Evolutionary conservation across 2,329 filamentous ascomycete genomes (phyloP).

Genomic region (Magnaporthiopsis incrustans): DNA sequence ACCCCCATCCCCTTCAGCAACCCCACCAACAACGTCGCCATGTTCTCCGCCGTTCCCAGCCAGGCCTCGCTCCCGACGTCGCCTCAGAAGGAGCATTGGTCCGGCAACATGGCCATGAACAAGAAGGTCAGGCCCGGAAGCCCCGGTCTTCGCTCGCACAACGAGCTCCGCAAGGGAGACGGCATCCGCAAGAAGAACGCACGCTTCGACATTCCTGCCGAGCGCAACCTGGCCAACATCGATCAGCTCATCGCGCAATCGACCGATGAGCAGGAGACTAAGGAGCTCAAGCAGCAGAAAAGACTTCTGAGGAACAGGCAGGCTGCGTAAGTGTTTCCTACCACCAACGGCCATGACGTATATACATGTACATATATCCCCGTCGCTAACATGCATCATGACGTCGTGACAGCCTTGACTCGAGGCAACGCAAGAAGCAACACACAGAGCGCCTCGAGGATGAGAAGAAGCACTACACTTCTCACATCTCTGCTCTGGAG

Average conservation of each 20-base stretch:
- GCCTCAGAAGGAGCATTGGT: slow-evolving; percentile 49
- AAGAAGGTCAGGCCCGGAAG: slow-evolving; percentile 61
- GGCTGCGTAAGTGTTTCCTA: slow-evolving; percentile 76
- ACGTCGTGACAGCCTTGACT: slow-evolving; percentile 63
- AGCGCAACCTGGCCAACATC: slow-evolving; percentile 90
- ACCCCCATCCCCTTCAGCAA: slow-evolving; percentile 44
- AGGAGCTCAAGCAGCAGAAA: slow-evolving; percentile 98
- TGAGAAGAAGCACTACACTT: slow-evolving; percentile 87
- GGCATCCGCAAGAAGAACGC: slow-evolving; percentile 99
- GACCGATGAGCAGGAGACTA: slow-evolving; percentile 85
- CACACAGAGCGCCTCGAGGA: slow-evolving; percentile 95
- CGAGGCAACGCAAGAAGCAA: slow-evolving; percentile 93
- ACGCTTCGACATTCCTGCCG: slow-evolving; percentile 91
- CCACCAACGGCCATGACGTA: not conserved
- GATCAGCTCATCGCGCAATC: slow-evolving; percentile 85
- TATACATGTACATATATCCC: too few relatives aligned
- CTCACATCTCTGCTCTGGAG: slow-evolving; percentile 69
- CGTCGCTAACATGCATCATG: slow-evolving; percentile 7
- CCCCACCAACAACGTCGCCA: slow-evolving; percentile 38
- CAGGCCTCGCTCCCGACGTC: slow-evolving; percentile 43
- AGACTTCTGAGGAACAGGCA: slow-evolving; percentile 89
- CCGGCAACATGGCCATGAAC: slow-evolving; percentile 40
- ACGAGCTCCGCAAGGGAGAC: slow-evolving; percentile 69
- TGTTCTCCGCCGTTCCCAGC: slow-evolving; percentile 43
- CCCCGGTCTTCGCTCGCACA: slow-evolving; percentile 64